A percentile compares a stretch with the other conserved stretches of the same genome.
Conservation (phyloP, 176 grass and related monocot species). For the Oryza coarctata region DNA sequence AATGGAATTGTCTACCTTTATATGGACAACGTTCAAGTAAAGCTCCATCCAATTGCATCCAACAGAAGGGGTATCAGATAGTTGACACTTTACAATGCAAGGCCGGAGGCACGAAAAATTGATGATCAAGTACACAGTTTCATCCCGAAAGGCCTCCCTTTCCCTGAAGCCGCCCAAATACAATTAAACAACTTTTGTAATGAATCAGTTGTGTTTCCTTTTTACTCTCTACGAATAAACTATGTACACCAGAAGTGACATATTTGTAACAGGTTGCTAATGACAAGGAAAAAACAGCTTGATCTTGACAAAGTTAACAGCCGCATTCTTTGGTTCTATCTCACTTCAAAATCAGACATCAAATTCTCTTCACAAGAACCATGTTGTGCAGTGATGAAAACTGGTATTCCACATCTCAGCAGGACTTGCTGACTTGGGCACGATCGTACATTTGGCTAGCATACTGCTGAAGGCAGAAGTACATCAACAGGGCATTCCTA, state of each 20-base stretch:
- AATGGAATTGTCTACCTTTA: neutral
- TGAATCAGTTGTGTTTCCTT: neutral
- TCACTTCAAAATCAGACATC: neutral
- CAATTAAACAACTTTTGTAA: neutral
- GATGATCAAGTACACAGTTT: neutral
- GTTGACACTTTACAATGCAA: neutral
- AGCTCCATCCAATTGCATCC: neutral
- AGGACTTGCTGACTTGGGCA: neutral
- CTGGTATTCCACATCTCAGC: neutral
- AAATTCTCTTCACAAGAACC: neutral
- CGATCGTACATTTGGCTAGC: neutral
- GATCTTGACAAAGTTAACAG: neutral
- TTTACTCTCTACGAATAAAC: constrained; percentile 28
- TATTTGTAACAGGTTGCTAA: neutral
- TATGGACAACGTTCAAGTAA: no score
- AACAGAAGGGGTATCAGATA: neutral
- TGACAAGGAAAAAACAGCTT: neutral
- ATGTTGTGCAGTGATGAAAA: neutral
- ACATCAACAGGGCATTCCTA: neutral
- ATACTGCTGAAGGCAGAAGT: neutral
- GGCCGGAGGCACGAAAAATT: neutral
- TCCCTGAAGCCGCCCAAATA: neutral
- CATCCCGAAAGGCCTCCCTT: neutral
- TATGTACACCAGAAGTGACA: constrained; percentile 41
- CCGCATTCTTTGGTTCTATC: neutral